Evolutionary conservation across 768 basidiomycete genomes (phyloP).

Genomic region (Punctularia strigosozonata): DNA sequence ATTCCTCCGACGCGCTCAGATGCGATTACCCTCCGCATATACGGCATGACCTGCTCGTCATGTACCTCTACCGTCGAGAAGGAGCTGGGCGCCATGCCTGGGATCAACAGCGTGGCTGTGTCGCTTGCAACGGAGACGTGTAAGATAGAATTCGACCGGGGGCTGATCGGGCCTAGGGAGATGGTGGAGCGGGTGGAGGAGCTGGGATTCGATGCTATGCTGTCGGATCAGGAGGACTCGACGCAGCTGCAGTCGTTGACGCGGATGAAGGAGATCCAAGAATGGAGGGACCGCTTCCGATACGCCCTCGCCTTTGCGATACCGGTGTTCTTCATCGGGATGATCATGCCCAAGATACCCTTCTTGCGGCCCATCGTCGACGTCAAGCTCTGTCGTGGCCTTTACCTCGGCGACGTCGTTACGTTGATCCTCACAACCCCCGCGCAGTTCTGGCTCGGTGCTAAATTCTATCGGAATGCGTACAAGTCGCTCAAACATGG

Average conservation of each 20-base stretch:
- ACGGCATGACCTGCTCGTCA: constrained; percentile 85
- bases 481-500: constrained; percentile 86
- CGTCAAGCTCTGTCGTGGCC: constrained; percentile 42
- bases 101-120: constrained; percentile 60
- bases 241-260: constrained; percentile 81
- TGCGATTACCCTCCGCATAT: constrained; percentile 64
- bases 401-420: constrained; percentile 77
- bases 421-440: constrained; percentile 74
- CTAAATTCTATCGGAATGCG: constrained; percentile 79
- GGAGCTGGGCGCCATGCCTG: constrained; percentile 57
- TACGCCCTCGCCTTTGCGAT: constrained; percentile 70
- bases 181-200: constrained; percentile 82
- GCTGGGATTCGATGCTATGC: constrained; percentile 83
- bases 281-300: constrained; percentile 75
- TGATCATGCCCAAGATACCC: constrained; percentile 66
- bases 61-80: constrained; percentile 71
- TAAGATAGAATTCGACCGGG: constrained; percentile 64
- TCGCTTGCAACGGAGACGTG: constrained; percentile 69
- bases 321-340: constrained; percentile 89
- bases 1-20: constrained; percentile 59
- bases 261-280: constrained; percentile 81
- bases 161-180: constrained; percentile 67
- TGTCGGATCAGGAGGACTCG: constrained; percentile 67
- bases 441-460: constrained; percentile 86
- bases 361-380: constrained; percentile 43